Percentiles rank a stretch among this genome's conserved stretches.
Conservation (phyloP, 257 asterid genomes). For the Prunella vulgaris region DNA sequence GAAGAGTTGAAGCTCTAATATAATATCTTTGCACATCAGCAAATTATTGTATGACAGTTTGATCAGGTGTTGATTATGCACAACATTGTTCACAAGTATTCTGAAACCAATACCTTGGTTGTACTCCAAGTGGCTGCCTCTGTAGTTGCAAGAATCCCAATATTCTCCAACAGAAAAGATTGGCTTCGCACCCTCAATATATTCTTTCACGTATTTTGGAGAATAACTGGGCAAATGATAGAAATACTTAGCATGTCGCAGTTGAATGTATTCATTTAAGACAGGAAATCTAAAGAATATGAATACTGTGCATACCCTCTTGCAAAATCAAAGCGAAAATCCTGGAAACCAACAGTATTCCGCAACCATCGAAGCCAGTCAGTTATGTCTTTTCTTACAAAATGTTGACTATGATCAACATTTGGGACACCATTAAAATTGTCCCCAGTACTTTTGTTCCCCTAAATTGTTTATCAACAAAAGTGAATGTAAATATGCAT, state of each 20-base stretch:
- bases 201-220: constrained; percentile 79
- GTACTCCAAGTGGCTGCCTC: constrained; percentile 66
- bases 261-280: not conserved
- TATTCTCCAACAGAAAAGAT: constrained; percentile 86
- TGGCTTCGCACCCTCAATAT: constrained; percentile 68
- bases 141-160: constrained; percentile 96
- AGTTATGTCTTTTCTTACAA: constrained; percentile 74
- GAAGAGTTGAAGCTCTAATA: not conserved
- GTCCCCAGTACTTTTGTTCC: constrained; percentile 84
- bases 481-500: constrained; percentile 8
- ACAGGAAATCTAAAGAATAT: not conserved
- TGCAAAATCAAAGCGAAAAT: constrained; percentile 93
- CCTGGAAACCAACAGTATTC: constrained; percentile 75
- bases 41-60: not conserved
- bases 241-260: constrained; percentile 7
- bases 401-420: constrained; percentile 77
- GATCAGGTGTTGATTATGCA: not conserved
- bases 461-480: constrained; percentile 43
- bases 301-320: constrained; percentile 55
- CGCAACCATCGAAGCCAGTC: constrained; percentile 85
- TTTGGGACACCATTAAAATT: constrained; percentile 89
- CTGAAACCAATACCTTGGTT: constrained; percentile 61
- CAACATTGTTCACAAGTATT: not conserved
- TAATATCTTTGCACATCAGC: not conserved
- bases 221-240: constrained; percentile 54